phyloP scores from a whole-genome alignment of 805 yeast genomes.

The Candida silvatica region DNA sequence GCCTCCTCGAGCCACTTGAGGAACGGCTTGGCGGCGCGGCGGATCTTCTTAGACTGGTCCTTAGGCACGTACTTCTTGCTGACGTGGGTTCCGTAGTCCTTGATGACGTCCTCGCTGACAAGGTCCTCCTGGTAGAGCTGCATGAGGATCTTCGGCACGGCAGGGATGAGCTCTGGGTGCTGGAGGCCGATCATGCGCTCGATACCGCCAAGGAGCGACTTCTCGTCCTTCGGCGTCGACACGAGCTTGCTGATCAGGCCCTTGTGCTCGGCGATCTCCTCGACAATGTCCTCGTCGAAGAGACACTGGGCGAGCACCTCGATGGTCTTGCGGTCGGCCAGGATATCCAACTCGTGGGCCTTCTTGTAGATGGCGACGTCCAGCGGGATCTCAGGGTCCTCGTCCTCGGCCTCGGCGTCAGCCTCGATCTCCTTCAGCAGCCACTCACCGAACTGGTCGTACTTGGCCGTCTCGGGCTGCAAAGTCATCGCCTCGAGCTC shows the following conservation, averaged over 20 bases:
- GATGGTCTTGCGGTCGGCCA: constrained; percentile 63
- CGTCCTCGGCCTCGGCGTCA: constrained; percentile 21
- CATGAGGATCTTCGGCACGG: constrained; percentile 75
- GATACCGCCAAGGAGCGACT: constrained; percentile 88
- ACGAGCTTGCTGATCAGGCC: constrained; percentile 79
- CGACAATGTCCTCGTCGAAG: constrained; percentile 69
- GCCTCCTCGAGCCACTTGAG: constrained; percentile 93
- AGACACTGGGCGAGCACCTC: constrained; percentile 90
- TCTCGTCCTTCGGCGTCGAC: constrained; percentile 62
- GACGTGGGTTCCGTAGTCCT: constrained; percentile 83
- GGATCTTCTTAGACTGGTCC: constrained; percentile 84
- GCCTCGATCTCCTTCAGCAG: no score
- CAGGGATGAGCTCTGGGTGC: constrained; percentile 57
- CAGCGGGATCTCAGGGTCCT: constrained; percentile 44
- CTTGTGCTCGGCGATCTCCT: constrained; percentile 65
- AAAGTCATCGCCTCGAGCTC: constrained; percentile 64
- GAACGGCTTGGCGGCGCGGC: constrained; percentile 95
- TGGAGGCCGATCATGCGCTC: constrained; percentile 87
- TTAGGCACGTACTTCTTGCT: constrained; percentile 92
- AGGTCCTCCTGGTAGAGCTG: constrained; percentile 77
- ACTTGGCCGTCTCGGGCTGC: constrained; percentile 35
- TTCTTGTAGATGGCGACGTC: constrained; percentile 92
- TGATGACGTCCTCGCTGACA: constrained; percentile 71
- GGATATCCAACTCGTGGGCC: constrained; percentile 70
- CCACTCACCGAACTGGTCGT: constrained; percentile 88